A percentile compares a stretch with the other conserved stretches of the same genome.
phyloP scores from a whole-genome alignment of 768 basidiomycete genomes.

The Russula sp. region DNA sequence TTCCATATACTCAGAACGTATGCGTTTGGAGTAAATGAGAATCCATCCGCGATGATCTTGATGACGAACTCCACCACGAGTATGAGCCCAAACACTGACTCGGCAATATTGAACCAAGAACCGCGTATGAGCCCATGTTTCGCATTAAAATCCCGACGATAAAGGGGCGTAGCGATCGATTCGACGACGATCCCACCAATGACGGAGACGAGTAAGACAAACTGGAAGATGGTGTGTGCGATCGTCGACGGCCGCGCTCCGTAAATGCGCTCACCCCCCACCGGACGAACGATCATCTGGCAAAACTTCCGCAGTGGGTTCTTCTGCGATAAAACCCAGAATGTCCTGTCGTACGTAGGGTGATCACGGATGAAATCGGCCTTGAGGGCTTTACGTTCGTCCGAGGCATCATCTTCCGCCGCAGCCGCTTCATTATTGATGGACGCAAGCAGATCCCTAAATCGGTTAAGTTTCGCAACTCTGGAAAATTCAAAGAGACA shows the following conservation, averaged over 20 bases:
- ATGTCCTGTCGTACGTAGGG: slow-evolving; percentile 84
- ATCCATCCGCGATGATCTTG: slow-evolving; percentile 92
- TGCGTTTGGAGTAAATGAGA: slow-evolving; percentile 86
- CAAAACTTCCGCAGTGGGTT: slow-evolving; percentile 69
- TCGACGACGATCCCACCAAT: slow-evolving; percentile 81
- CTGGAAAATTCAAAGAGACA: neutral
- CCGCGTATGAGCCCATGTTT: slow-evolving; percentile 56
- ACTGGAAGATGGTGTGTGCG: slow-evolving; percentile 69
- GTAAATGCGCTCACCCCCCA: slow-evolving; percentile 82
- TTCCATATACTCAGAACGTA: slow-evolving; percentile 94
- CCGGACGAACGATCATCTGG: slow-evolving; percentile 79
- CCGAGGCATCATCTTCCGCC: slow-evolving; percentile 58
- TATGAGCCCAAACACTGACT: slow-evolving; percentile 63
- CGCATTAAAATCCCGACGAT: slow-evolving; percentile 69
- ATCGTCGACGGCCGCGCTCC: slow-evolving; percentile 67
- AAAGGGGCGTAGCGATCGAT: slow-evolving; percentile 76
- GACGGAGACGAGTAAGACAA: slow-evolving; percentile 69
- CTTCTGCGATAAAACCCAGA: slow-evolving; percentile 86
- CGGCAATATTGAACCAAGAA: slow-evolving; percentile 87
- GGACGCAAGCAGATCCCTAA: slow-evolving; percentile 66
- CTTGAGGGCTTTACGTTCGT: slow-evolving; percentile 71
- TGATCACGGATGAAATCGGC: slow-evolving; percentile 87
- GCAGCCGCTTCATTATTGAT: slow-evolving; percentile 53
- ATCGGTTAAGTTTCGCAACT: neutral
- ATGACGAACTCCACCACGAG: slow-evolving; percentile 81